These are phyloP conservation scores for Saturnispora galanensis DNA, from an alignment of 805 yeast genomes.

Conservation along the genomic window DNA sequence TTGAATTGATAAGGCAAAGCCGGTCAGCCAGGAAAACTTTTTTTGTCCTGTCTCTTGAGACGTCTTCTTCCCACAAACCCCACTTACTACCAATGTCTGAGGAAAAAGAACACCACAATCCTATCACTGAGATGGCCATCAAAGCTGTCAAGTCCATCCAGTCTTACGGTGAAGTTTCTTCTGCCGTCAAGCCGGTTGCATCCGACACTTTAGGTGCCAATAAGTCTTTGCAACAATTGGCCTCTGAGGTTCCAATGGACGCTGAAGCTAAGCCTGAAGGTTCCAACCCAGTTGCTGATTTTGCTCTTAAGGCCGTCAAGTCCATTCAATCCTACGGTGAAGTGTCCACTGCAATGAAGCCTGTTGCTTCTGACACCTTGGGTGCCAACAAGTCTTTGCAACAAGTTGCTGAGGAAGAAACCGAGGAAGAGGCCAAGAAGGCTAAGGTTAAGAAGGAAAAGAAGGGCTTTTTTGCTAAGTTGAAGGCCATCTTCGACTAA, in stretches of 20 bases:
- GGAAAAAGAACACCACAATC: not conserved
- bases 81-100: no score
- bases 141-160: constrained; percentile 7
- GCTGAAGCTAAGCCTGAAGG: not conserved
- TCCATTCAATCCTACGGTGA: constrained; percentile 7
- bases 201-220: constrained; percentile 6
- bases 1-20: not conserved
- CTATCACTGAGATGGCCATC: not conserved
- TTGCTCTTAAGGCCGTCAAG: constrained; percentile 6
- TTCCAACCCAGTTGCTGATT: not conserved
- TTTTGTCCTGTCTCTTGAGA: not conserved
- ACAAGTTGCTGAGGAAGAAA: constrained; percentile 4
- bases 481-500: constrained; percentile 5
- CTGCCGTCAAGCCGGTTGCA: constrained; percentile 6
- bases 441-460: constrained; percentile 5
- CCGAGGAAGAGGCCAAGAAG: not conserved
- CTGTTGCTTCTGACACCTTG: constrained; percentile 5
- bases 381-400: constrained; percentile 7
- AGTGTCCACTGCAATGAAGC: constrained; percentile 6
- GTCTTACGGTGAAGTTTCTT: constrained; percentile 7
- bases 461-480: constrained; percentile 8
- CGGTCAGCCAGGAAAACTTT: not conserved
- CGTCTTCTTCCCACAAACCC: not conserved
- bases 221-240: constrained; percentile 6
- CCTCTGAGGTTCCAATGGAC: constrained; percentile 5